Evolutionary conservation across 2,329 filamentous ascomycete genomes (phyloP).

Genomic region (Hymenoscyphus albidus): DNA sequence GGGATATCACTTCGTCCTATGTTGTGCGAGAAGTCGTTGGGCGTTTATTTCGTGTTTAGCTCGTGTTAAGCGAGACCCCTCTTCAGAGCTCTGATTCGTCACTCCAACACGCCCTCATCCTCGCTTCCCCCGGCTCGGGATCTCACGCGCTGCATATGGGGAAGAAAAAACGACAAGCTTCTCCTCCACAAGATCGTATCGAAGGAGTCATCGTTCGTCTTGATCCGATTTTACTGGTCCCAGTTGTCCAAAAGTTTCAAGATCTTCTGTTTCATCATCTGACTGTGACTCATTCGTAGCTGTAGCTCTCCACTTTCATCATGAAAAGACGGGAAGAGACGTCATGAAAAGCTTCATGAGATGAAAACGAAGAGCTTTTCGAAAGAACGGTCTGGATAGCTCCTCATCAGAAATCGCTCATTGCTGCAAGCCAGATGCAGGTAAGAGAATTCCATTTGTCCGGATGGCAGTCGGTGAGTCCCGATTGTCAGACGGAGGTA

Average conservation of each 20-base stretch:
- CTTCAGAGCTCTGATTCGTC: slow-evolving; percentile 23
- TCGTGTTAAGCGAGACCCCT: slow-evolving; percentile 27
- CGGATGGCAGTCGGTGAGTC: slow-evolving; percentile 1
- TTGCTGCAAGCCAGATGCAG: slow-evolving; percentile 1
- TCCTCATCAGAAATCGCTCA: slow-evolving; percentile 3
- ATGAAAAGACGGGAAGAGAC: slow-evolving; percentile 18
- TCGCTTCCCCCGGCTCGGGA: slow-evolving; percentile 16
- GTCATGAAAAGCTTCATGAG: slow-evolving; percentile 19
- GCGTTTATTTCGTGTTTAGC: slow-evolving; percentile 30
- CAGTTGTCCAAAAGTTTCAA: slow-evolving; percentile 24
- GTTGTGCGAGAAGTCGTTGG: slow-evolving; percentile 5
- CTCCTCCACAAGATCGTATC: slow-evolving; percentile 14
- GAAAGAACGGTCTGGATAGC: not conserved
- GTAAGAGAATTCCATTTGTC: slow-evolving; percentile 6
- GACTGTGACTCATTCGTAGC: slow-evolving; percentile 29
- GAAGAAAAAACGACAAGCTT: slow-evolving; percentile 12
- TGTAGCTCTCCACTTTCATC: slow-evolving; percentile 23
- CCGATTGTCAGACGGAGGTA: slow-evolving; percentile 6
- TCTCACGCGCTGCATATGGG: slow-evolving; percentile 29
- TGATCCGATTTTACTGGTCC: slow-evolving; percentile 14
- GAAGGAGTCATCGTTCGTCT: slow-evolving; percentile 24
- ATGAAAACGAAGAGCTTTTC: slow-evolving; percentile 13
- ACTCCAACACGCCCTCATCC: slow-evolving; percentile 23
- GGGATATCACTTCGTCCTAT: slow-evolving; percentile 1
- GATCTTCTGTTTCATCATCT: slow-evolving; percentile 29